Base-by-base conservation (phyloP, 2,329 filamentous ascomycete genomes). In the Aspergillus niger region DNA sequence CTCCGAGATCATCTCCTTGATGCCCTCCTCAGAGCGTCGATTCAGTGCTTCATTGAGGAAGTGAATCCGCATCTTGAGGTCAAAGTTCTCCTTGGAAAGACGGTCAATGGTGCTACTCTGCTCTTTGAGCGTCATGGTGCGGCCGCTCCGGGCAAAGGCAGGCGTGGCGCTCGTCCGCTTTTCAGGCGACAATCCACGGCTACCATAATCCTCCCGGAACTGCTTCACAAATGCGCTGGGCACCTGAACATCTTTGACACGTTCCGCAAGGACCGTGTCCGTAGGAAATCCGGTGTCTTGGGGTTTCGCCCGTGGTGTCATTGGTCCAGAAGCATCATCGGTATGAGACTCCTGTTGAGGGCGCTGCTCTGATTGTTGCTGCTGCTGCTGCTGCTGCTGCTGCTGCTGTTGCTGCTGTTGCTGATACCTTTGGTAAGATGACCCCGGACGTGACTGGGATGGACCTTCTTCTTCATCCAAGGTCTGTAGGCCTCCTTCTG, bases 1-100 rank as follows among this genome's bases (percentile, higher is more conserved):
- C 76, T 97, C 94, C 48, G 92, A 92, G 69, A 98, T 96, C 89
- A 97, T 96, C 74, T 97, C 94, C 78, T 96, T 96, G 74, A 99
- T 89, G 65, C 93, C 92, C 78, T 98, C 94, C 74, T 98, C 94
- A 1, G 93, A 97, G 44, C 96, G 85, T 72, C 94, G 95, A 76
- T 96, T 92, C 20, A 99, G 81, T 1, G 94, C 90, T 75, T 98
- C 91, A 70, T 94, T 96, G 52, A 99, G 84, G 72, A 97, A 99
- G 83, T 97, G 96, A 65, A 98, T 95, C 74, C 97, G 96, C 77
- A 98, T 88, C 77, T 98, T 97, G 58, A 98, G 80, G 74, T 97
- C 94, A 73, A 98, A 99, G 66, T 99, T 99, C 76, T 99, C 95
- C 78, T 99, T 99, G 62, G 92, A 96, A 2, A 98, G 83, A 61